Percentiles rank a stretch among this genome's conserved stretches.
phyloP scores from a whole-genome alignment of 2,329 filamentous ascomycete genomes.

The Cucurbitaria berberidis region DNA sequence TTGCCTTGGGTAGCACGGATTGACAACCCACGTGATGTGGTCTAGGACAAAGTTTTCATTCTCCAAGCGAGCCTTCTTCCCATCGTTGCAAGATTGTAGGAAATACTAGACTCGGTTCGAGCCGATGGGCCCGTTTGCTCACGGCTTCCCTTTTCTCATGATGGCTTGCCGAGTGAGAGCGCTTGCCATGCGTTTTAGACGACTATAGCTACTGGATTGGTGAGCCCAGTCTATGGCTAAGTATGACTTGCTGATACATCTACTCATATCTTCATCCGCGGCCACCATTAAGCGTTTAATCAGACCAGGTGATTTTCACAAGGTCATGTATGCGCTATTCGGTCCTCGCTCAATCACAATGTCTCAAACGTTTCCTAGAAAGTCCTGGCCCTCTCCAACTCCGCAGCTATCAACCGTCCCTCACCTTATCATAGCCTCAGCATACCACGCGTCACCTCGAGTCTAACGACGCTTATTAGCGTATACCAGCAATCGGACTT shows the following conservation, averaged over 20 bases:
- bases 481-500: not conserved
- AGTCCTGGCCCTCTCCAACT: not conserved
- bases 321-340: not conserved
- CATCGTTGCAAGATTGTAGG: not conserved
- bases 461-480: not conserved
- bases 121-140: not conserved
- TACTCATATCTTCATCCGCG: not conserved
- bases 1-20: not conserved
- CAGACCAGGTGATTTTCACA: not conserved
- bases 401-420: constrained; percentile 1
- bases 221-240: not conserved
- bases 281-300: not conserved
- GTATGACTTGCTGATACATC: not conserved
- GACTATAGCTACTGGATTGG: not conserved
- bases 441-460: constrained; percentile 4
- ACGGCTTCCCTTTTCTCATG: not conserved
- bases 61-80: not conserved
- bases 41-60: not conserved
- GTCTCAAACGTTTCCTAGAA: not conserved
- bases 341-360: not conserved
- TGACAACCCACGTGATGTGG: not conserved
- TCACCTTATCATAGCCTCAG: constrained; percentile 8
- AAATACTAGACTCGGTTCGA: not conserved
- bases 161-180: not conserved
- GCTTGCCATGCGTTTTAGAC: not conserved